These are phyloP conservation scores for Gardenia jasminoides DNA, from an alignment of 257 asterid species.

Conservation along the genomic window DNA sequence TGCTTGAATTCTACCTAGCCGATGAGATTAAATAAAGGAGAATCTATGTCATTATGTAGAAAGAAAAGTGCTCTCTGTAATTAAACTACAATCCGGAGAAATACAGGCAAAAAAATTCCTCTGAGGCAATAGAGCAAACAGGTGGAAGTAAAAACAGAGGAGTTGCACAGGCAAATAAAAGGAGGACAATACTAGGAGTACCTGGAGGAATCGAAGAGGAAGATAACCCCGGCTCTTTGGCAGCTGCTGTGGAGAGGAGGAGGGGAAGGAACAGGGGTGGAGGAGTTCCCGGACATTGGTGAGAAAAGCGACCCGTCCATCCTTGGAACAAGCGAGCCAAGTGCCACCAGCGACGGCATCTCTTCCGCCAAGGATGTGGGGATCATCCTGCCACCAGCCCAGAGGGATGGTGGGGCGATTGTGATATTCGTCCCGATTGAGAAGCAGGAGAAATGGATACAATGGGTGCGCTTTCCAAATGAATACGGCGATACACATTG, in stretches of 20 bases:
- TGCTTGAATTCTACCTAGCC: too few species aligned
- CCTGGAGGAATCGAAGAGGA: conserved; percentile 72
- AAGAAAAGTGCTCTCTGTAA: not conserved
- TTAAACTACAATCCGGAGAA: not conserved
- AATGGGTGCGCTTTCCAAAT: conserved; percentile 65
- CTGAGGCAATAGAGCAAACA: conserved; percentile 20
- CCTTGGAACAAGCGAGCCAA: conserved; percentile 59
- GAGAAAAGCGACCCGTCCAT: conserved; percentile 67
- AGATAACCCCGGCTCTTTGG: conserved; percentile 66
- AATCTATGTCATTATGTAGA: not conserved
- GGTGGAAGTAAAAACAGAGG: not conserved
- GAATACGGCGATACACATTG: conserved; percentile 73
- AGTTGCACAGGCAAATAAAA: not conserved
- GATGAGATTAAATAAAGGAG: too few species aligned
- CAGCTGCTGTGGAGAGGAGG: not conserved
- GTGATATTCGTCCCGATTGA: conserved; percentile 77
- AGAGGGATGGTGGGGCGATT: conserved; percentile 59
- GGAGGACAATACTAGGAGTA: not conserved
- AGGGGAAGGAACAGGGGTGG: conserved; percentile 17
- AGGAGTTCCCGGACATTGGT: conserved; percentile 69
- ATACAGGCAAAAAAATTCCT: not conserved
- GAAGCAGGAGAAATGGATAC: conserved; percentile 60
- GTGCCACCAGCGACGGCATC: conserved; percentile 80
- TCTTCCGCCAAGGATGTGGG: conserved; percentile 67
- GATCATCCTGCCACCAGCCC: conserved; percentile 67